Base-by-base conservation (phyloP, 1,139 yeast species). In the Debaryomycetaceae sp. region DNA sequence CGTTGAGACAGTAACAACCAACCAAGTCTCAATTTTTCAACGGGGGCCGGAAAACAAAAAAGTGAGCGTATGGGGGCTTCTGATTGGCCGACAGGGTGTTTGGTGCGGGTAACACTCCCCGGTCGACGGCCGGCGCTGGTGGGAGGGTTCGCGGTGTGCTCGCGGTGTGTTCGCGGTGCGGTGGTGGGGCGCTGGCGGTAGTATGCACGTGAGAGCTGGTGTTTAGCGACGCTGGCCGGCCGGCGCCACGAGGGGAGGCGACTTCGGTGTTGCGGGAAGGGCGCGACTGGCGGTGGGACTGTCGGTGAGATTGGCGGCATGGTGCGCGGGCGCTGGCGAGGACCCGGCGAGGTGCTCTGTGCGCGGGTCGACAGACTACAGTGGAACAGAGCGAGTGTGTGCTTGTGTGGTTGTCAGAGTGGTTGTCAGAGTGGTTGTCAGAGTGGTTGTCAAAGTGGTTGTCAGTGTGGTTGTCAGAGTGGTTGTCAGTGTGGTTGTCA, bases 11-110 rank as follows among this genome's bases (percentile, higher is more conserved):
- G 42, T 38, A 40, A 24, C 39, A 37, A 40, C 45, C 45, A 43
- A 43, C 45, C 45, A 43, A 43, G 39, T 43, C 40, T 43, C 42
- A 43, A 43, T 40, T 43, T 43, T 43, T 38, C 45, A 43, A 35
- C 39, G 42, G 45, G 42, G 29, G 20, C 45, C 45, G 45, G 44
- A 44, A 34, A 24, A 36, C 36, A 38, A 34, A 27, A 27, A 27
- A 35, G 34, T 37, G 41, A 14, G 42, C 24, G 17, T 34, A 38
- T 22, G 34, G 33, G 20, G 29, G 38, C 33, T 17, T 37, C 20
- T 43, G 36, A 43, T 43, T 43, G 46, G 46, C 44, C 43, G 36
- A 31, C 11, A 22, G 33, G n/a, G 23, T 8, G 13, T 6, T 6
- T 20, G 27, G 31, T 24, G 39, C 39, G 39, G 37, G 38, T 39